Conservation (phyloP, 192 early-diverging fungal species). For the Gonapodya prolifera region DNA sequence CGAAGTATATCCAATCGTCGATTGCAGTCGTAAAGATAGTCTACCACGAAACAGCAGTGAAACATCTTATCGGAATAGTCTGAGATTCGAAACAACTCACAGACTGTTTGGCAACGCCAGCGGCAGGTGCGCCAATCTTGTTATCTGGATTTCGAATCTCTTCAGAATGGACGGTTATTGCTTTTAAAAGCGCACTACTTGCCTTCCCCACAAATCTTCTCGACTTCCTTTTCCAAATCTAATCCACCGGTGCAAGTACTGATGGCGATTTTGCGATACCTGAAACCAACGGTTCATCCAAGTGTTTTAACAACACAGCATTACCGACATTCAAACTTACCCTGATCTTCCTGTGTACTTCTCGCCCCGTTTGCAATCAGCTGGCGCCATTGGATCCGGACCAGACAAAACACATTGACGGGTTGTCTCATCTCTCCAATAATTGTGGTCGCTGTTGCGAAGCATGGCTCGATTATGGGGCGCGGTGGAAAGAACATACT, state of each 20-base stretch:
- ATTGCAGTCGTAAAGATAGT: neutral
- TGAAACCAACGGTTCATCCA: too few species aligned
- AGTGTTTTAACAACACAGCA: neutral
- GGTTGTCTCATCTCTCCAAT: neutral
- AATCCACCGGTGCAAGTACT: slow-evolving; percentile 66
- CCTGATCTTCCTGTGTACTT: slow-evolving; percentile 27
- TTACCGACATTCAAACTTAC: neutral
- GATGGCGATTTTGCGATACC: slow-evolving; percentile 63
- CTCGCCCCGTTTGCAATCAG: slow-evolving; percentile 49
- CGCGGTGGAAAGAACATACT: too few species aligned
- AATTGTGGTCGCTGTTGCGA: neutral
- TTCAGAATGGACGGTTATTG: too few species aligned
- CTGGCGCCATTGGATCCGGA: slow-evolving; percentile 62
- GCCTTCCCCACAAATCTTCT: slow-evolving; percentile 55
- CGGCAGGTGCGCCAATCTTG: neutral
- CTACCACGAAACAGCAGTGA: neutral
- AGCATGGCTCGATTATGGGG: too few species aligned
- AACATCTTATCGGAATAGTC: neutral
- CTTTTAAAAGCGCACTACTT: too few species aligned
- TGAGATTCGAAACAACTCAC: neutral
- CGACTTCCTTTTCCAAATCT: slow-evolving; percentile 42
- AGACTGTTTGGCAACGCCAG: neutral
- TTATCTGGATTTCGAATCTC: neutral
- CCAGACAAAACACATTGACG: slow-evolving; percentile 22
- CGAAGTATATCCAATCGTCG: neutral